Conservation (phyloP, 1,284 basidiomycete genomes). For the Ustilago nuda region DNA sequence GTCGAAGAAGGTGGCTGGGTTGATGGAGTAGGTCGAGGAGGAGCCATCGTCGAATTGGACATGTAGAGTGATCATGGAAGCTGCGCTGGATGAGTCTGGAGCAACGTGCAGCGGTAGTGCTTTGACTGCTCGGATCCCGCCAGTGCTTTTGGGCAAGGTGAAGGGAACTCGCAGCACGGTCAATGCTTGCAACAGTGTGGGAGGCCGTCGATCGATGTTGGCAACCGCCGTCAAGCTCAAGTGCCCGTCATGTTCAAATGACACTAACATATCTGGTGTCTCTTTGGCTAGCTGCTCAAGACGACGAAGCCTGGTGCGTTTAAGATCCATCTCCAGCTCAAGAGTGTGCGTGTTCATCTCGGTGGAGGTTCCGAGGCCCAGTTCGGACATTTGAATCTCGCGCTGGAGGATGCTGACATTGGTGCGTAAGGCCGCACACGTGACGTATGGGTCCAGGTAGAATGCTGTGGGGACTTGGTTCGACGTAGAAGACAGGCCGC, state of each 20-base stretch:
- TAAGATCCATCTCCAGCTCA: constrained; percentile 48
- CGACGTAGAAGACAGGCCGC: not conserved
- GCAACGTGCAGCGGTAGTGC: constrained; percentile 23
- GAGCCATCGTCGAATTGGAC: constrained; percentile 20
- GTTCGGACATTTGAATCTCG: constrained; percentile 55
- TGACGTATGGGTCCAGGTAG: constrained; percentile 46
- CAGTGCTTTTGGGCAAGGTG: constrained; percentile 4
- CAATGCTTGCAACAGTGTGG: constrained; percentile 51
- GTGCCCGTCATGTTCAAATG: constrained; percentile 28
- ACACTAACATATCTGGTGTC: constrained; percentile 57
- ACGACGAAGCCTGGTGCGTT: constrained; percentile 41
- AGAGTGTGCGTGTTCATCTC: constrained; percentile 17
- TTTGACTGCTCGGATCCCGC: constrained; percentile 15
- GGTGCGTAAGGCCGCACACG: constrained; percentile 37
- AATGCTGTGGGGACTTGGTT: constrained; percentile 5
- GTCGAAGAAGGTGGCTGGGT: constrained; percentile 55
- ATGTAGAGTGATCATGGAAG: constrained; percentile 28
- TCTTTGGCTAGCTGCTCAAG: constrained; percentile 56
- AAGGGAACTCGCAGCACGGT: constrained; percentile 49
- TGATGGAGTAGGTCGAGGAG: constrained; percentile 31
- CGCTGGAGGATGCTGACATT: constrained; percentile 46
- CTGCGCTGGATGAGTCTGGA: constrained; percentile 33
- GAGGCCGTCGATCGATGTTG: constrained; percentile 57
- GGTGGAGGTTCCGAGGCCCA: constrained; percentile 33
- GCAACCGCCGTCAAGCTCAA: constrained; percentile 53